A percentile compares a stretch with the other conserved stretches of the same genome.
phyloP scores from a whole-genome alignment of 2,329 filamentous ascomycete species.

The Colletotrichum graminicola region DNA sequence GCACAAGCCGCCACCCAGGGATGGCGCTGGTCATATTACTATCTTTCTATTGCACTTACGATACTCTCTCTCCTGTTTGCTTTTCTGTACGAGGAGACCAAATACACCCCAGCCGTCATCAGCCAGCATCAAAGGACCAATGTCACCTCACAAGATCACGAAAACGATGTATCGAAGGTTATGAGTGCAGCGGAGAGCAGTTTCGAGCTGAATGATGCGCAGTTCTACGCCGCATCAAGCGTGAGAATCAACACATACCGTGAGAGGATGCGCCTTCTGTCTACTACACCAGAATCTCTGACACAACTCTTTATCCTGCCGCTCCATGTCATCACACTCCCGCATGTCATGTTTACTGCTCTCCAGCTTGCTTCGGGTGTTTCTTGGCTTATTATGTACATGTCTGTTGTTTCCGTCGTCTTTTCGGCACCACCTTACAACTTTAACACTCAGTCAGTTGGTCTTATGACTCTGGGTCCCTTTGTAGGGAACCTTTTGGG shows the following conservation, averaged over 20 bases:
- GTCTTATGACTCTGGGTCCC: conserved; percentile 47
- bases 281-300: conserved; percentile 40
- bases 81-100: conserved; percentile 48
- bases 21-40: conserved; percentile 50
- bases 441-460: conserved; percentile 45
- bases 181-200: conserved; percentile 8
- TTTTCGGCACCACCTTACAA: conserved; percentile 51
- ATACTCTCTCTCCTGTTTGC: conserved; percentile 45
- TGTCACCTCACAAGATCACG: neutral
- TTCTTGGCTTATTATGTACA: conserved; percentile 53
- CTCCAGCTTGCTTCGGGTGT: conserved; percentile 55
- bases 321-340: conserved; percentile 35
- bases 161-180: neutral
- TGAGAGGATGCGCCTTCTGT: conserved; percentile 44
- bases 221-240: neutral
- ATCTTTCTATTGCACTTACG: conserved; percentile 45
- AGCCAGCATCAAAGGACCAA: conserved; percentile 40
- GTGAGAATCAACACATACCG: conserved; percentile 42
- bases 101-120: conserved; percentile 44
- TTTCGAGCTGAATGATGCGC: conserved; percentile 6
- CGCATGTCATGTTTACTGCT: conserved; percentile 54
- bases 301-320: conserved; percentile 40
- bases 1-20: conserved; percentile 45
- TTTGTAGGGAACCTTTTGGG: conserved; percentile 55
- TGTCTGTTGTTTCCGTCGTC: conserved; percentile 48